Evolutionary conservation across 768 basidiomycete species (phyloP).

Genomic region (Macrolepiota dolichaula): DNA sequence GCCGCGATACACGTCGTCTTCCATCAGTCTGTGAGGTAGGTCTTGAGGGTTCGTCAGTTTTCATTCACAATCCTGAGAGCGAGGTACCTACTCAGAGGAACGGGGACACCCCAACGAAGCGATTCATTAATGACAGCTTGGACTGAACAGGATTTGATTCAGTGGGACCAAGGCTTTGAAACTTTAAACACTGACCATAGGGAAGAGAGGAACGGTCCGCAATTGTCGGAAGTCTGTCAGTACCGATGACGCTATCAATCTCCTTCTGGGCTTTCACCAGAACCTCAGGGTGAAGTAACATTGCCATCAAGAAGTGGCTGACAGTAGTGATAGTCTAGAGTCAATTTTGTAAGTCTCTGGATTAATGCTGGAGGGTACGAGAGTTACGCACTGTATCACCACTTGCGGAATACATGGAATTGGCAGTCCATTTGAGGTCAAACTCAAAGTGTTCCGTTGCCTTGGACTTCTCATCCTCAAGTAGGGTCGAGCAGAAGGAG

Average conservation of each 20-base stretch:
- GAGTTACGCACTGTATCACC: constrained; percentile 52
- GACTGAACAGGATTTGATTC: constrained; percentile 21
- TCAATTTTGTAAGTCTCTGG: constrained; percentile 2
- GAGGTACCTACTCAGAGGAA: constrained; percentile 48
- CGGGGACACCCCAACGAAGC: constrained; percentile 53
- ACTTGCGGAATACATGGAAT: constrained; percentile 74
- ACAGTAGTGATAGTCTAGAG: constrained; percentile 52
- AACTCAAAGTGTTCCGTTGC: constrained; percentile 47
- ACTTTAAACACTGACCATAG: constrained; percentile 35
- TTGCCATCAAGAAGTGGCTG: constrained; percentile 62
- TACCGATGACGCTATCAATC: constrained; percentile 57
- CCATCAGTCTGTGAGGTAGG: constrained; percentile 61
- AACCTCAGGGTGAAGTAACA: constrained; percentile 58
- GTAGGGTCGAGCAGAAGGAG: constrained; percentile 48
- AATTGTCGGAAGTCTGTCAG: constrained; percentile 55
- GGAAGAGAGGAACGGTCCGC: constrained; percentile 54
- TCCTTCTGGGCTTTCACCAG: constrained; percentile 61
- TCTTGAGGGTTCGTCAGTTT: constrained; percentile 28
- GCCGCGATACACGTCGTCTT: constrained; percentile 60
- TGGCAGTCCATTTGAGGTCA: constrained; percentile 80
- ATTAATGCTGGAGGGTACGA: not conserved
- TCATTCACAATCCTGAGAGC: not conserved
- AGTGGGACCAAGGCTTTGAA: not conserved
- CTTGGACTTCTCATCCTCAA: constrained; percentile 43
- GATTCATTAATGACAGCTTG: constrained; percentile 55